Base-by-base conservation (phyloP, 768 basidiomycete species). In the Naganishia antarctica region DNA sequence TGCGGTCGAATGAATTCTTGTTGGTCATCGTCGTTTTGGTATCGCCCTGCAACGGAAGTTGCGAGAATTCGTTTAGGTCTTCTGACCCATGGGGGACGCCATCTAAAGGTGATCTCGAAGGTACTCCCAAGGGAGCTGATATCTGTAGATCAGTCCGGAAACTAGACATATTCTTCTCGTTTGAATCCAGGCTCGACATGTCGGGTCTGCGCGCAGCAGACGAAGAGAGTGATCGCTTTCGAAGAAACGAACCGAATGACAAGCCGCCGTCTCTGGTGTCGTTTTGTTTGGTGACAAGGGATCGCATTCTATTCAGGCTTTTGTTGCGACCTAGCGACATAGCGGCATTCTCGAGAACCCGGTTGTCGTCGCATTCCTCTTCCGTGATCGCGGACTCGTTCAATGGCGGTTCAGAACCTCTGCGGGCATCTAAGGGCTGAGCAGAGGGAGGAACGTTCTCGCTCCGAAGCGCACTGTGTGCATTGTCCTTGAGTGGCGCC, bases 241-340 rank as follows among this genome's bases (percentile, higher is more conserved):
- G 50, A n/a, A 51, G 50, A 31, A 51, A 51, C 21, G 50, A 51
- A 51, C 50, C 50, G 8, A 51, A 29, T 4, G 50, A 51, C 21
- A 31, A 31, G 25, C 21, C 23, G 29, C 48, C 31, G 16, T 51
- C 50, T 0, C 28, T 1, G 11, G 50, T 16, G 21, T 3, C 31
- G 31, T 16, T 26, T 32, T 18, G 8, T n/a, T 51, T 26, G 25
- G 29, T 34, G 18, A 51, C 50, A 32, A 51, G 50, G 4, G 50
- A 51, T 9, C 50, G 50, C 50, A 51, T 32, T 32, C 31, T 31
- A 28, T 18, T 26, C 32, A 51, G 7, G 18, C 50, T 51, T 18
- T 51, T 51, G 7, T 51, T 51, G 15, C 50, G 50, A 11, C 29
- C 2, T 6, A 25, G 45, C 45, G 45, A 25, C 9, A 7, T 25